These are phyloP conservation scores for Bryoerythrophyllum caledonicum DNA, from an alignment of 225 moss, liverwort and hornwort species.

Conservation along the genomic window DNA sequence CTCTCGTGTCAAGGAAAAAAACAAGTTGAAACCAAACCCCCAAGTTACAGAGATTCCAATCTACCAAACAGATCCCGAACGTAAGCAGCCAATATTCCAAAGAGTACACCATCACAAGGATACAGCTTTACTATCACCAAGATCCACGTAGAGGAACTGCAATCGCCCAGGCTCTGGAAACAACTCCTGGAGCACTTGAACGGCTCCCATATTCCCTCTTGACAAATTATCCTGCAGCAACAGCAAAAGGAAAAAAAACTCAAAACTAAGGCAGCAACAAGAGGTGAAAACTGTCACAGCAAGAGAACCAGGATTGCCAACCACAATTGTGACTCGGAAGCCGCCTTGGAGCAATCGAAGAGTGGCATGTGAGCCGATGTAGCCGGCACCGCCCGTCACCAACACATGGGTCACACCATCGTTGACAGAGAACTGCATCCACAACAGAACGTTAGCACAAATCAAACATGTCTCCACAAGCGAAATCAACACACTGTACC, in stretches of 20 bases:
- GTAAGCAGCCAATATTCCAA: background rate
- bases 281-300: too few species aligned
- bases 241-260: background rate
- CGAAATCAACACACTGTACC: constrained; percentile 31
- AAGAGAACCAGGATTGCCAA: constrained; percentile 4
- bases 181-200: constrained; percentile 65
- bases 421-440: constrained; percentile 68
- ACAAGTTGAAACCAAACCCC: background rate
- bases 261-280: background rate
- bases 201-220: constrained; percentile 85
- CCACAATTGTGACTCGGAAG: constrained; percentile 88
- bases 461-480: background rate
- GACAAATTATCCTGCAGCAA: constrained; percentile 89
- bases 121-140: constrained; percentile 92
- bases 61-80: background rate
- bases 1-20: constrained; percentile 45
- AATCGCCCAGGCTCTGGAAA: constrained; percentile 70
- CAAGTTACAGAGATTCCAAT: background rate
- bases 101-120: constrained; percentile 39
- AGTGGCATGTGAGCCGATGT: constrained; percentile 91
- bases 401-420: constrained; percentile 83
- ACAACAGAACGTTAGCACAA: constrained; percentile 4
- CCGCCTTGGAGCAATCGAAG: constrained; percentile 74
- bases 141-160: constrained; percentile 85
- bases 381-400: constrained; percentile 96